Evolutionary conservation across 306 rosid species (phyloP).

Genomic region (Herpetospermum pedunculosum): DNA sequence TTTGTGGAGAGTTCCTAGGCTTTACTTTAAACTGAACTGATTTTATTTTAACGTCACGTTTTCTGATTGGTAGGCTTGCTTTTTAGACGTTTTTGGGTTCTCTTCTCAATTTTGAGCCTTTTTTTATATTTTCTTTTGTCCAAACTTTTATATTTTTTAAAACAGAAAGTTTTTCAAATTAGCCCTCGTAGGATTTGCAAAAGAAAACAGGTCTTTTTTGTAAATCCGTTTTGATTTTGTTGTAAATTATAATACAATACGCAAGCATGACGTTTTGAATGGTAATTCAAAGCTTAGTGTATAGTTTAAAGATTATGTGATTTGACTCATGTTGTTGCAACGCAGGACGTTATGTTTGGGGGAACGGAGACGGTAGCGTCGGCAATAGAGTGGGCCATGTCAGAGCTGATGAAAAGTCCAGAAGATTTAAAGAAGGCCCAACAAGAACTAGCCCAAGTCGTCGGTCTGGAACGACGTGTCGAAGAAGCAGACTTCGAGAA

Average conservation of each 20-base stretch:
- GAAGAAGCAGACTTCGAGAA: constrained; percentile 68
- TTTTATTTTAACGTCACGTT: background rate
- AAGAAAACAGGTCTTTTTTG: too few relatives aligned
- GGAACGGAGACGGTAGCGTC: constrained; percentile 97
- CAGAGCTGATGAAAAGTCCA: constrained; percentile 67
- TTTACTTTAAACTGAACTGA: background rate
- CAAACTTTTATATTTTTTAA: background rate
- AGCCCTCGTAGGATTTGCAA: too few relatives aligned
- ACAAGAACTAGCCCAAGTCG: constrained; percentile 49
- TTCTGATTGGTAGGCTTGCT: background rate
- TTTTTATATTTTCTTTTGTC: too few relatives aligned
- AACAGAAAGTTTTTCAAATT: too few relatives aligned
- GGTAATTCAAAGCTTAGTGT: too few relatives aligned
- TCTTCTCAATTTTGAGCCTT: background rate
- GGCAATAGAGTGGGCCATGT: constrained; percentile 83
- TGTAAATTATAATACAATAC: background rate
- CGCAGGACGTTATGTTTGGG: constrained; percentile 87
- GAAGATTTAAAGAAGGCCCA: constrained; percentile 54
- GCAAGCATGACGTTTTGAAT: too few relatives aligned
- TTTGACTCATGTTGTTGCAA: too few relatives aligned
- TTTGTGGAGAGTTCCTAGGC: background rate
- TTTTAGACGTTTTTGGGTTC: background rate
- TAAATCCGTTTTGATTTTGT: background rate
- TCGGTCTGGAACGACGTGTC: constrained; percentile 51
- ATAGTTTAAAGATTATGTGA: too few relatives aligned